Evolutionary conservation across 495 filamentous ascomycete species (phyloP).

Genomic region (Polyplosphaeria fusca): DNA sequence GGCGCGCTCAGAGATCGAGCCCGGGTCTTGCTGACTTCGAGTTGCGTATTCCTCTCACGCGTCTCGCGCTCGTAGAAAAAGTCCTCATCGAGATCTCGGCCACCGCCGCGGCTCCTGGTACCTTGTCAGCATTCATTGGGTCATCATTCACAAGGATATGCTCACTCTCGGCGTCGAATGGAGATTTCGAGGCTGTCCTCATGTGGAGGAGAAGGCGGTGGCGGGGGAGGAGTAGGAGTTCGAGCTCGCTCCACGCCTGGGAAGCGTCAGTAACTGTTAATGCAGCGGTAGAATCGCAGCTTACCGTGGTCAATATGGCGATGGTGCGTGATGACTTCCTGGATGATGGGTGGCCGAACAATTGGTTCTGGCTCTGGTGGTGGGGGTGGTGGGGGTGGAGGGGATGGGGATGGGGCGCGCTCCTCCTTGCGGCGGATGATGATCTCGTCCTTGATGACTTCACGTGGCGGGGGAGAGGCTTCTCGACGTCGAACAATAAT

Average conservation of each 20-base stretch:
- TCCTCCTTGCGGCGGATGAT: conserved; percentile 44
- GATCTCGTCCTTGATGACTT: conserved; percentile 36
- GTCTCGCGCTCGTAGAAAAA: conserved; percentile 58
- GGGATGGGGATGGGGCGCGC: conserved; percentile 29
- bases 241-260: conserved; percentile 40
- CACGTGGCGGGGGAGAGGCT: conserved; percentile 35
- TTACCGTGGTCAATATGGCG: conserved; percentile 84
- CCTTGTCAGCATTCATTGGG: not conserved
- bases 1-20: conserved; percentile 36
- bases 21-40: conserved; percentile 31
- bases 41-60: conserved; percentile 39
- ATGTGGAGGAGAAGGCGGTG: conserved; percentile 44
- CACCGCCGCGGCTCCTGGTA: conserved; percentile 33
- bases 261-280: conserved; percentile 1
- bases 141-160: not conserved
- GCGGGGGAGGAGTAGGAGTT: conserved; percentile 39
- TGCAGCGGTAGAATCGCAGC: conserved; percentile 2
- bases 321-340: conserved; percentile 82
- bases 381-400: conserved; percentile 49
- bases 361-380: conserved; percentile 53
- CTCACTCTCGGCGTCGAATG: conserved; percentile 47
- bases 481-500: conserved; percentile 38
- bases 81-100: conserved; percentile 52
- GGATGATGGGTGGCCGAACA: conserved; percentile 66
- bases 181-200: conserved; percentile 48